Base-by-base conservation (phyloP, 495 filamentous ascomycete genomes). In the Tuber microsphaerosporum region DNA sequence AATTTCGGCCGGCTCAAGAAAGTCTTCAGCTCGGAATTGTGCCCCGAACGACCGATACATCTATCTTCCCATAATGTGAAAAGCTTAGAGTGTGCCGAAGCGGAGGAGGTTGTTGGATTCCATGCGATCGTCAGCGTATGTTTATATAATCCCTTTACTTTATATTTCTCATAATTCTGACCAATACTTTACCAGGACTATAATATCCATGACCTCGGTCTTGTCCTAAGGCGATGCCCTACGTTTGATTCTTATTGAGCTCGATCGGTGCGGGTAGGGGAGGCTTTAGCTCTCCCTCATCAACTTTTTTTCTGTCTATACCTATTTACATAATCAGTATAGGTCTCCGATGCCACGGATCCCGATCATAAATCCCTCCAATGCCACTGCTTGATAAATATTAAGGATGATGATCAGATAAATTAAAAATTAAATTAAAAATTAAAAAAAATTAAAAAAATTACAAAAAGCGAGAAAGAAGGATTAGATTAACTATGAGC, bases 181-280 rank as follows among this genome's bases (percentile, higher is more conserved):
- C 77, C 76, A 46, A 80, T 34, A 73, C 2, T 26, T 14, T 71
- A 39, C 44, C 37, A 80, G 78, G 56, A 73, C 26, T 75, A 73
- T 69, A 74, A 75, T 74, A 81, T 81, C 69, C 79, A 81, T 43
- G 79, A 81, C 69, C 74, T 81, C 70, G 80, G 80, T 39, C 81
- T 81, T 51, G 71, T 81, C 31, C 39, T 81, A 34, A 71, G 75
- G 10, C 69, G 41, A 44, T 78, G 10, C 12, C 12, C 51, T 61
- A 61, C 10, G 51, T 61, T 61, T 26, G 10, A n/a, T 61, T 61
- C 51, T 31, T 26, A 31, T 61, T 61, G 51, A 61, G 51, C n/a
- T 31, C 51, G 14, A 61, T 26, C n/a, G 12, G 51, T 16, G 26
- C 10, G 26, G 3, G 2, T 61, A 20, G 9, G 8, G 10, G 51